Percentiles rank a stretch among this genome's conserved stretches.
phyloP scores from a whole-genome alignment of 2,329 filamentous ascomycete species.

The Fusarium sp. region DNA sequence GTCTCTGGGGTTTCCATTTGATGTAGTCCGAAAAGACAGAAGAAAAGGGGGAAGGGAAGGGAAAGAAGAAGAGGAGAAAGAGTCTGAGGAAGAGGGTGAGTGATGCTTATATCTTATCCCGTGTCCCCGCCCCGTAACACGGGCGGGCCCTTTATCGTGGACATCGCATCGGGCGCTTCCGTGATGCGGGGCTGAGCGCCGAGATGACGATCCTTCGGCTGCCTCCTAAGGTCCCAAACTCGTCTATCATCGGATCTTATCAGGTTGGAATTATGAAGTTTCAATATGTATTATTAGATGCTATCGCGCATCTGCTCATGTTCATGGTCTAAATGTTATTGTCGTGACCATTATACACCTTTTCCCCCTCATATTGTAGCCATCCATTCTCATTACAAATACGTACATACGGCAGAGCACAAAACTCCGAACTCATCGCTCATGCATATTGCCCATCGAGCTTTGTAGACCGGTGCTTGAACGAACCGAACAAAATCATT shows the following conservation, averaged over 20 bases:
- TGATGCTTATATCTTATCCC: slow-evolving; percentile 24
- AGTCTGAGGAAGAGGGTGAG: neutral
- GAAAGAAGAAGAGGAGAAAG: neutral
- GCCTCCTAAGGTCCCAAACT: slow-evolving; percentile 11
- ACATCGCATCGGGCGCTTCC: slow-evolving; percentile 39
- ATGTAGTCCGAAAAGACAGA: neutral
- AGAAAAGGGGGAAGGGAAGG: neutral
- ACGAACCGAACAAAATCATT: slow-evolving; percentile 24
- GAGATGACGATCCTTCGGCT: slow-evolving; percentile 23
- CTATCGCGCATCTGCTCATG: slow-evolving; percentile 34
- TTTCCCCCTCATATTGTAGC: slow-evolving; percentile 7
- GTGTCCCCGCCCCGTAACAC: slow-evolving; percentile 20
- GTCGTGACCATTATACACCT: slow-evolving; percentile 39
- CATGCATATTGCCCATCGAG: slow-evolving; percentile 32
- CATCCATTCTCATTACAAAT: slow-evolving; percentile 38
- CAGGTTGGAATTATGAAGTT: neutral
- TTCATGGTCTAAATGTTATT: slow-evolving; percentile 35
- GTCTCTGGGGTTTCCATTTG: slow-evolving; percentile 40
- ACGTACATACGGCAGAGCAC: slow-evolving; percentile 32
- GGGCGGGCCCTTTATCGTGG: slow-evolving; percentile 34
- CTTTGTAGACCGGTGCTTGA: slow-evolving; percentile 35
- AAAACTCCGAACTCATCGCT: slow-evolving; percentile 43
- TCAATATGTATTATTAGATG: slow-evolving; percentile 36
- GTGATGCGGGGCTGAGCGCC: slow-evolving; percentile 41
- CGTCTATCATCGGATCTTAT: neutral